These are phyloP conservation scores for Globisporangium canariense DNA, from an alignment of 352 stramenopile genomes.

Conservation along the genomic window DNA sequence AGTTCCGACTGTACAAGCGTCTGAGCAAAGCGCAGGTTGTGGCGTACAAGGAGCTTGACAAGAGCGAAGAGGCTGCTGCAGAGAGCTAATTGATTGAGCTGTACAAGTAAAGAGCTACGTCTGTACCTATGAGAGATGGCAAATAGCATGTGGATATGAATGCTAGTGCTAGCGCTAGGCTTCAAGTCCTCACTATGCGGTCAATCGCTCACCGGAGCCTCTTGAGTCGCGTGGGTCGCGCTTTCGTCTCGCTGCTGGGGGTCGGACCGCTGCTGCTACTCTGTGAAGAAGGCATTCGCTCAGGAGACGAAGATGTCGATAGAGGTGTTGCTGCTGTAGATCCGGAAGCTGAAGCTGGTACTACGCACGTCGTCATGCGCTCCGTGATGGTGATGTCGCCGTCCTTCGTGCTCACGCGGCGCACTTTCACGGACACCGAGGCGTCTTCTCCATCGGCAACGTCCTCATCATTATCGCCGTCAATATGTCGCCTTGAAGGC, in stretches of 20 bases:
- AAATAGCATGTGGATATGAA: neutral
- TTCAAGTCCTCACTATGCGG: neutral
- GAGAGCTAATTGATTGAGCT: neutral
- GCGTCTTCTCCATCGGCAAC: neutral
- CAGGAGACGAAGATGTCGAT: neutral
- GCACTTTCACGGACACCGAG: conserved; percentile 9
- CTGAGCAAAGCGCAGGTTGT: conserved; percentile 33
- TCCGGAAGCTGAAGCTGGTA: neutral
- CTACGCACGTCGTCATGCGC: neutral
- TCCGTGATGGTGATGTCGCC: conserved; percentile 15
- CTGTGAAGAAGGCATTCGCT: neutral
- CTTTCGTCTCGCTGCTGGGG: conserved; percentile 12
- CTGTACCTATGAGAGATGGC: neutral
- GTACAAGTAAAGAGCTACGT: neutral
- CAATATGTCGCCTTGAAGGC: neutral
- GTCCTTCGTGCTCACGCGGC: conserved; percentile 16
- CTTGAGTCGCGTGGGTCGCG: conserved; percentile 20
- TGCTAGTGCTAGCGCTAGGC: neutral
- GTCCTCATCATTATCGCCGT: neutral
- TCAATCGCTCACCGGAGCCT: conserved; percentile 14
- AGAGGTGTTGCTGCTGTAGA: neutral
- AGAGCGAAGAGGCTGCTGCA: conserved; percentile 3
- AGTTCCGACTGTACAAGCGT: conserved; percentile 52
- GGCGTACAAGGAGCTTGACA: conserved; percentile 19
- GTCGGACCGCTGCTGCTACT: neutral